Base-by-base conservation (phyloP, 371 early-diverging fungal genomes). In the Mucor plumbeus region DNA sequence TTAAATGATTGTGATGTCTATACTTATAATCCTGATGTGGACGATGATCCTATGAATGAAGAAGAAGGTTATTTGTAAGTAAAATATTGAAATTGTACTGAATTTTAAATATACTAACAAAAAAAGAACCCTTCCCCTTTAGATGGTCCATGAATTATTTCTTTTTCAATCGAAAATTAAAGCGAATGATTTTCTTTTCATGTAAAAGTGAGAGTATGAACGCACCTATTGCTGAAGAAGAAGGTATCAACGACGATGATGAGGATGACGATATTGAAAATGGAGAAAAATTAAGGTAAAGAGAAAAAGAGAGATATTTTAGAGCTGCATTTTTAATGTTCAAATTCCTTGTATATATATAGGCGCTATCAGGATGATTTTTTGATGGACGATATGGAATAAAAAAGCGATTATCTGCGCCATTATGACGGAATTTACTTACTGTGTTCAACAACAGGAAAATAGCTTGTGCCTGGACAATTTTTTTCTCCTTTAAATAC, bases 81-180 rank as follows among this genome's bases (percentile, higher is more conserved):
- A 34, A 7, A 7, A 9, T 14, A 53, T 7, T 35, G 31, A 19
- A 34, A 19, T 33, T 14, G 33, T 17, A 44, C 34, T 47, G 17
- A 19, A 19, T 31, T 8, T 31, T 36, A 35, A 65, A 31, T 35
- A 26, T 19, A 26, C 11, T 67, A 31, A 61, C 44, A 43, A 19
- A 54, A 19, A 54, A 6, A 31, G 14, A 19, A 15, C 69, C 3
- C 26, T 3, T 26, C 26, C 26, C 26, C 26, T 3, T 26, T 26
- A 93, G 93, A 40, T 95, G 95, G 97, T 93, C 94, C 34, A 91
- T 95, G 80, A 94, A 96, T 82, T 94, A 93, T 82, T 96, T 97
- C 68, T 96, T 97, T 82, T 92, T 90, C 68, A 97, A 97, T 79
- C 88, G 91, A 61, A 90, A 91, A 66, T 79, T 94, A 67, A 96